Evolutionary conservation across 331 rosid species (phyloP), one percentile per base, ranked within the genome.

Genomic region (Ulmus americana): DNA sequence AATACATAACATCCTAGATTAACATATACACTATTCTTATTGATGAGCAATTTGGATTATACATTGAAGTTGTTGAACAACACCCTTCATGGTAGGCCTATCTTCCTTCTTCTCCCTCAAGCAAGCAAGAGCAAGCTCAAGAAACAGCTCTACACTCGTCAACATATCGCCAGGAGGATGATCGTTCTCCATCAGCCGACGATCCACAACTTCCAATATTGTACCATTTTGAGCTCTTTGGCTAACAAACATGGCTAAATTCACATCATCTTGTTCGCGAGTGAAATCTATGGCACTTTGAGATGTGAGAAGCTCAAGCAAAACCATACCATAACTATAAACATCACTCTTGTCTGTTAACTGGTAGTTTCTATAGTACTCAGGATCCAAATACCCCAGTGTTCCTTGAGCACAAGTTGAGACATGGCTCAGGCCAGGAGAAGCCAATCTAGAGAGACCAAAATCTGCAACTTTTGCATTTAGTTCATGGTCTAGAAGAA

Each of bases 351-450:
- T 94, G 77, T 94, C 99, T 6, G 91, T 87, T 65, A 94, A 70
- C 41, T 87, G 95, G 64, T 84, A 94, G 77, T 82, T 94, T 1
- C 88, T 76, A 40, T 94, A 94, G 80, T 94, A 94, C 61, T 94
- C 97, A 2, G 99, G 97, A 74, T 94, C 99, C 60, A 90, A 76
- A 81, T 90, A 94, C 16, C 99, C 99, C 4, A 94, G 61, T 3
- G 98, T 94, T 64, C 98, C 98, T 47, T 89, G 98, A 79, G 98
- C 98, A 78, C 97, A 94, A 28, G 98, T 94, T 55, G 98, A 87
- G 11, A 89, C 91, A 38, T 94, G 98, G 61, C 98, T 94, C 42
- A 90, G 66, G 28, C 97, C 98, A 2, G 91, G 95, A 67, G 65
- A 65, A 70, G 97, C 98, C 84, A 94, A 74, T 77, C 97, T 84